phyloP scores from a whole-genome alignment of 208 protist species.

The Leptomonas seymouri region DNA sequence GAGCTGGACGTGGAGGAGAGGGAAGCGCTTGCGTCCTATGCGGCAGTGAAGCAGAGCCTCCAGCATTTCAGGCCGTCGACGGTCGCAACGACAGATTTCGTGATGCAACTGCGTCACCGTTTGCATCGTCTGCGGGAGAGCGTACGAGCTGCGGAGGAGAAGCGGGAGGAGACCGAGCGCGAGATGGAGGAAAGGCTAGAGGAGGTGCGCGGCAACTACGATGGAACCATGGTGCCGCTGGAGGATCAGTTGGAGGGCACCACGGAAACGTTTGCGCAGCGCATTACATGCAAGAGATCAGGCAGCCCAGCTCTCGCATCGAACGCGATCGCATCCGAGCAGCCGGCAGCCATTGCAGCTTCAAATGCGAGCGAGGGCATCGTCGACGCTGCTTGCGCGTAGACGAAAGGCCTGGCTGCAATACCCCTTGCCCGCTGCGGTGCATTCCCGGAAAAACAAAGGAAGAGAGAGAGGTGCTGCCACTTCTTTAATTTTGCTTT shows the following conservation, averaged over 20 bases:
- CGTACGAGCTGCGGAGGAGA: constrained; percentile 35
- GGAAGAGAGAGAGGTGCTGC: too few species aligned
- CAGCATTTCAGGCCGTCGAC: constrained; percentile 13
- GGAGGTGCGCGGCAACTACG: constrained; percentile 70
- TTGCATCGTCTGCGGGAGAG: constrained; percentile 55
- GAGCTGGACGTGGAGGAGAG: constrained; percentile 10
- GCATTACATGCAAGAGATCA: constrained; percentile 22
- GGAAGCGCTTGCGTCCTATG: constrained; percentile 16
- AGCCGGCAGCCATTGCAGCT: too few species aligned
- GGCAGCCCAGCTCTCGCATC: neutral
- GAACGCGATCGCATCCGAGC: too few species aligned
- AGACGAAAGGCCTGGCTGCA: too few species aligned
- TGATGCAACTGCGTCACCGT: constrained; percentile 53
- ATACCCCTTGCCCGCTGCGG: too few species aligned
- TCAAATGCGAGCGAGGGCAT: too few species aligned
- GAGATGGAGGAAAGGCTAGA: constrained; percentile 37
- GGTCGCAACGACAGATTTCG: constrained; percentile 9
- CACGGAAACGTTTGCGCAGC: constrained; percentile 53
- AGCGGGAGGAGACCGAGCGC: constrained; percentile 37
- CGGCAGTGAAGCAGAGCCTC: constrained; percentile 23
- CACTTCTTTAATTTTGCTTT: too few species aligned
- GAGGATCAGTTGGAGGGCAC: constrained; percentile 66
- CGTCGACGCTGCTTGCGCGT: neutral
- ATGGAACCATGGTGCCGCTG: constrained; percentile 79
- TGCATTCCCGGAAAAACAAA: too few species aligned